Conservation (phyloP, 2,329 filamentous ascomycete genomes). For the Xylariaceae sp. region DNA sequence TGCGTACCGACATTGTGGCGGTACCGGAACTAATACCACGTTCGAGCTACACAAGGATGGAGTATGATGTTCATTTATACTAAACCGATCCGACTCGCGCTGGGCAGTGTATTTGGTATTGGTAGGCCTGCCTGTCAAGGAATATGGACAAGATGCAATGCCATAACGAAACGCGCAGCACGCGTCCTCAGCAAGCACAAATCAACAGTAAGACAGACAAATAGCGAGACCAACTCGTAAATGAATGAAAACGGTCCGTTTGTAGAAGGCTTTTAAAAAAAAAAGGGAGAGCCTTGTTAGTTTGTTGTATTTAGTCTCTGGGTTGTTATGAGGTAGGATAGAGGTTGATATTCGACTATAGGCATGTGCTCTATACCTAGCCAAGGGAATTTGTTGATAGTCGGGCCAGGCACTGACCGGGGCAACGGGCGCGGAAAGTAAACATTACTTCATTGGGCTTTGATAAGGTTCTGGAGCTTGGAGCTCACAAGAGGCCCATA, state of each 20-base stretch:
- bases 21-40: constrained; percentile 59
- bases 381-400: too few species aligned
- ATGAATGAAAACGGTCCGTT: background rate
- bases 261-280: background rate
- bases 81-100: background rate
- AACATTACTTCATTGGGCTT: too few species aligned
- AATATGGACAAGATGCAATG: constrained; percentile 27
- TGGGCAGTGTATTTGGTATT: background rate
- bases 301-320: background rate
- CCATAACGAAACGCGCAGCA: constrained; percentile 34
- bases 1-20: constrained; percentile 73
- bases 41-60: constrained; percentile 15
- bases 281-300: background rate
- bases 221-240: background rate
- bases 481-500: too few species aligned
- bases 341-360: too few species aligned
- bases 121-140: background rate
- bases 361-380: too few species aligned
- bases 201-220: constrained; percentile 4
- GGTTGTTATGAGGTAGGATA: too few species aligned
- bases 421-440: too few species aligned
- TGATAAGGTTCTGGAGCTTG: too few species aligned
- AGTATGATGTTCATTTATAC: constrained; percentile 24
- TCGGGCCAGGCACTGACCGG: too few species aligned
- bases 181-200: constrained; percentile 8